A percentile compares a stretch with the other conserved stretches of the same genome.
phyloP scores from a whole-genome alignment of 768 basidiomycete genomes.

The Mycena rebaudengoi region DNA sequence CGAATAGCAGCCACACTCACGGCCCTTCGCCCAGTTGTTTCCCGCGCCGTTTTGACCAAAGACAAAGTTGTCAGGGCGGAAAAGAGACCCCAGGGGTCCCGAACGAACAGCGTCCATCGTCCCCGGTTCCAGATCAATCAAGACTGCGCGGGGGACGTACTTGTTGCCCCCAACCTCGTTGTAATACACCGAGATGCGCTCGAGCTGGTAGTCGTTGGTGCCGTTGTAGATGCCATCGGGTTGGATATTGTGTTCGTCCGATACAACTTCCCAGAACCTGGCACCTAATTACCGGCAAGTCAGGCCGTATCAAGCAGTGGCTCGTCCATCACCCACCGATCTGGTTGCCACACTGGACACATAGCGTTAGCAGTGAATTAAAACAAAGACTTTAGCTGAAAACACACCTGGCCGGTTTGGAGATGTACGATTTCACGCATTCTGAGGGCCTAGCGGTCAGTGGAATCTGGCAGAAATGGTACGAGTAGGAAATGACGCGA shows the following conservation, averaged over 20 bases:
- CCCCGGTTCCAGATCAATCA: constrained; percentile 98
- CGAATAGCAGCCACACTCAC: constrained; percentile 58
- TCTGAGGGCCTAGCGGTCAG: constrained; percentile 57
- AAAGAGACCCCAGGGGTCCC: constrained; percentile 88
- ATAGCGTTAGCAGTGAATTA: constrained; percentile 39
- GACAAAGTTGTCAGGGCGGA: constrained; percentile 98
- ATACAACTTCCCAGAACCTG: constrained; percentile 98
- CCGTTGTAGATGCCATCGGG: constrained; percentile 94
- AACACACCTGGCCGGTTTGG: constrained; percentile 94
- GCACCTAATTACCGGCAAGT: constrained; percentile 64
- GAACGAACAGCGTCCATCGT: constrained; percentile 94
- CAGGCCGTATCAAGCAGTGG: constrained; percentile 8
- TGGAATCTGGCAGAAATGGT: constrained; percentile 48
- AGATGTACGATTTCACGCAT: constrained; percentile 99
- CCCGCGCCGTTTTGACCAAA: constrained; percentile 98
- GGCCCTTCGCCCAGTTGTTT: constrained; percentile 99
- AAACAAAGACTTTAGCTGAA: constrained; percentile 4
- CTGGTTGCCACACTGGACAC: constrained; percentile 94
- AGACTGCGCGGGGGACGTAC: constrained; percentile 97
- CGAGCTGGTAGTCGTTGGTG: constrained; percentile 93
- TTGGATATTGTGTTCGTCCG: constrained; percentile 97
- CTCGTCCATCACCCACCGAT: constrained; percentile 72
- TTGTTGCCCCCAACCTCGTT: constrained; percentile 95
- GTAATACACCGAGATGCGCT: constrained; percentile 98
- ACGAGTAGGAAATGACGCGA: constrained; percentile 56